Evolutionary conservation across 805 yeast species (phyloP).

Genomic region (Candida anglica): DNA sequence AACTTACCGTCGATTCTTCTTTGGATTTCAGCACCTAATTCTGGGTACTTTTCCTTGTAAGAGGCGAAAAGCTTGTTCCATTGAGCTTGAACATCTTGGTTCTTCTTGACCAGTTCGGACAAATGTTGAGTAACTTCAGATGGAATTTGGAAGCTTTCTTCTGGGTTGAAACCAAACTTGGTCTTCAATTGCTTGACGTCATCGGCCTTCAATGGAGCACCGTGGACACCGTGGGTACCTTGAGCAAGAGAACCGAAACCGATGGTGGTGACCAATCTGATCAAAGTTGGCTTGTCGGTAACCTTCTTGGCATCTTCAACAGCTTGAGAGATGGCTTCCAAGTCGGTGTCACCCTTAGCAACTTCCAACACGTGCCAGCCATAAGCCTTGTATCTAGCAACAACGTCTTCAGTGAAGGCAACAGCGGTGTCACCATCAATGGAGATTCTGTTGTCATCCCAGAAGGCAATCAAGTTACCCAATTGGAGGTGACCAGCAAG

Average conservation of each 20-base stretch:
- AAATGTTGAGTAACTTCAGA: constrained; percentile 76
- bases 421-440: constrained; percentile 90
- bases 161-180: constrained; percentile 85
- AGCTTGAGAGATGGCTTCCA: constrained; percentile 67
- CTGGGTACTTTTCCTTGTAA: constrained; percentile 70
- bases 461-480: constrained; percentile 89
- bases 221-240: constrained; percentile 93
- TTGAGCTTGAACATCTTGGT: constrained; percentile 63
- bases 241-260: constrained; percentile 86
- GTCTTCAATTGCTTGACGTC: constrained; percentile 84
- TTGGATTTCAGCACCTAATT: constrained; percentile 68
- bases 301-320: constrained; percentile 76
- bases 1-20: constrained; percentile 77
- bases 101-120: constrained; percentile 52
- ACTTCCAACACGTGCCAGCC: constrained; percentile 89
- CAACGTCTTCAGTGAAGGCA: constrained; percentile 92
- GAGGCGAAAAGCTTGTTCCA: constrained; percentile 67
- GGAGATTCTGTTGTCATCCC: constrained; percentile 96
- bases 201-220: constrained; percentile 91
- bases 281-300: constrained; percentile 81
- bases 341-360: constrained; percentile 75
- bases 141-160: constrained; percentile 73
- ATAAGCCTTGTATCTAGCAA: constrained; percentile 79
- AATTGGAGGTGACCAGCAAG: constrained; percentile 94
- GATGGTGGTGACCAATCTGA: constrained; percentile 84